phyloP scores from a whole-genome alignment of 2,329 filamentous ascomycete species.

The Pestalotiopsis sp. region DNA sequence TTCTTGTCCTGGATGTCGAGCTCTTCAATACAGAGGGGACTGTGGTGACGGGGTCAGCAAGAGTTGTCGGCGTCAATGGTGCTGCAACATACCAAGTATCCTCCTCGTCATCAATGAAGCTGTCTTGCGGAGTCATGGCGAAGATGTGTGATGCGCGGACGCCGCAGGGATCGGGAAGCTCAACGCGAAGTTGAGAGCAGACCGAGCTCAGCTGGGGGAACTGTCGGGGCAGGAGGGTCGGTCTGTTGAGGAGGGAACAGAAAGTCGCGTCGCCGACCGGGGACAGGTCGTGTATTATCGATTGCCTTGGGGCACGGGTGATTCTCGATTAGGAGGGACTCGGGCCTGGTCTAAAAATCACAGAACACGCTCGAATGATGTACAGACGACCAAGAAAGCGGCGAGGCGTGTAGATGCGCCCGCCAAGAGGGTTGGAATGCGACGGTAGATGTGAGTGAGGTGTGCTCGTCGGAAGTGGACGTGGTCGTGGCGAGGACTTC shows the following conservation, averaged over 20 bases:
- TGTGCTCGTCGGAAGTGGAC: background rate
- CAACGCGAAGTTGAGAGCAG: background rate
- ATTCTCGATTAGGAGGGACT: background rate
- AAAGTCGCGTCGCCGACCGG: background rate
- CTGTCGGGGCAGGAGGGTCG: background rate
- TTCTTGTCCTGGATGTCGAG: slow-evolving; percentile 97
- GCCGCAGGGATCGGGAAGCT: background rate
- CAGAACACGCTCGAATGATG: background rate
- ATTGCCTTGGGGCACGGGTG: slow-evolving; percentile 1
- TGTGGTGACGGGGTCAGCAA: slow-evolving; percentile 43
- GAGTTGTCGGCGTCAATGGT: slow-evolving; percentile 9
- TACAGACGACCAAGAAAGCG: background rate
- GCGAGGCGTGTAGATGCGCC: background rate
- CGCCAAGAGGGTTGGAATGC: background rate
- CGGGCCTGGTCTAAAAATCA: background rate
- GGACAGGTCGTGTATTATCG: slow-evolving; percentile 2
- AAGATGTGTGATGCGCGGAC: slow-evolving; percentile 3
- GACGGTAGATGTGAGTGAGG: background rate
- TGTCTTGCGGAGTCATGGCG: slow-evolving; percentile 69
- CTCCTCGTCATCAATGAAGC: slow-evolving; percentile 73
- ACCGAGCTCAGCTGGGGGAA: background rate
- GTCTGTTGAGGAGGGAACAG: background rate
- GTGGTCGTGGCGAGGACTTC: background rate
- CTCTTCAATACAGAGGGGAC: slow-evolving; percentile 97
- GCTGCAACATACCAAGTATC: slow-evolving; percentile 62